Conservation (phyloP, 148 eudicot genomes). For the Polygonum maritimum region DNA sequence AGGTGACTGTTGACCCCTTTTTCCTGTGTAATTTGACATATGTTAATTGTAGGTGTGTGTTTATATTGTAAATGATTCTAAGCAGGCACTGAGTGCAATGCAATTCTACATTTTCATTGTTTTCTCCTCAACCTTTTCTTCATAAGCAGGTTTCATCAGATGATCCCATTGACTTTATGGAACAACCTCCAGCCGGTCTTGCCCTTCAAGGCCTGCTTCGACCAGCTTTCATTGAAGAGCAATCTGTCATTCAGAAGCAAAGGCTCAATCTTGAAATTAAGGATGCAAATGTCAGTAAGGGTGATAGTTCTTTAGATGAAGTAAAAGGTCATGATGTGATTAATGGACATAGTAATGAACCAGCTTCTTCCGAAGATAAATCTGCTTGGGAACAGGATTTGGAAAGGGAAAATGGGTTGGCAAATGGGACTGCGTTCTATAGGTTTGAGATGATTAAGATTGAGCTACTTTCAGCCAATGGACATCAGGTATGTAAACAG, state of each 20-base stretch:
- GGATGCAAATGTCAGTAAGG: constrained; percentile 21
- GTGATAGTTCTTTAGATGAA: constrained; percentile 20
- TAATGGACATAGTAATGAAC: constrained; percentile 51
- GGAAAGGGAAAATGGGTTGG: constrained; percentile 48
- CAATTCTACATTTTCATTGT: neutral
- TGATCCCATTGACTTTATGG: constrained; percentile 81
- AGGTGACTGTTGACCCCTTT: constrained; percentile 31
- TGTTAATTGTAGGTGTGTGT: constrained; percentile 3
- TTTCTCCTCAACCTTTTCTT: constrained; percentile 8
- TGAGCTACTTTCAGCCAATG: constrained; percentile 63
- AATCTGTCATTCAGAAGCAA: constrained; percentile 53
- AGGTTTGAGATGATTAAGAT: constrained; percentile 86
- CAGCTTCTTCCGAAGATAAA: constrained; percentile 39
- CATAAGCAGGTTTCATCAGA: constrained; percentile 47
- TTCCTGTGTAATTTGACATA: neutral
- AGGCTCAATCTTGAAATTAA: constrained; percentile 25
- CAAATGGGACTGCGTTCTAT: constrained; percentile 70
- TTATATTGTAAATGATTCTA: constrained; percentile 3
- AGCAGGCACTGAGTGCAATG: neutral
- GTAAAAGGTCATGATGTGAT: constrained; percentile 37
- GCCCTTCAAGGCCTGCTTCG: constrained; percentile 79
- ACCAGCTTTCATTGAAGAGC: constrained; percentile 82
- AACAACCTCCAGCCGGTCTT: constrained; percentile 80
- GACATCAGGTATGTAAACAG: constrained; percentile 47
- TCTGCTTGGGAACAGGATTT: constrained; percentile 37